These are phyloP conservation scores for Pseudocercospora cruenta DNA, from an alignment of 2,329 filamentous ascomycete species.

Conservation along the genomic window DNA sequence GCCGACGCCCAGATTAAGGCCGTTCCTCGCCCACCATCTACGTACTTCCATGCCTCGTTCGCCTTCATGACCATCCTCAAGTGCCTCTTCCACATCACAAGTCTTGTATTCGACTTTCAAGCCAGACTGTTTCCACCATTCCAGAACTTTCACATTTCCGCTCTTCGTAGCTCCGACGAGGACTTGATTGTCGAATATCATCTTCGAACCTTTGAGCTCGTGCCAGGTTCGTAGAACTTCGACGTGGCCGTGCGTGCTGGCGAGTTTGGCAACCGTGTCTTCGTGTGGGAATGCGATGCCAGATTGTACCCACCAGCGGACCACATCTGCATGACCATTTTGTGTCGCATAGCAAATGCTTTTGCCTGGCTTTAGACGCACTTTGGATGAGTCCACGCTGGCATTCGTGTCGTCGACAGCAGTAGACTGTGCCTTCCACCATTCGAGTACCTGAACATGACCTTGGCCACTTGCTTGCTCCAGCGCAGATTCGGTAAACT, in stretches of 20 bases:
- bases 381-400: constrained; percentile 34
- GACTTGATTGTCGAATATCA: constrained; percentile 82
- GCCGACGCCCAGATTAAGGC: constrained; percentile 76
- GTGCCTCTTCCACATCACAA: constrained; percentile 91
- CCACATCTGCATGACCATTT: constrained; percentile 73
- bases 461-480: constrained; percentile 86
- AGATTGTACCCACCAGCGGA: constrained; percentile 86
- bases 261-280: constrained; percentile 80
- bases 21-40: constrained; percentile 86
- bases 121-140: constrained; percentile 86
- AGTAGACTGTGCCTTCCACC: constrained; percentile 73
- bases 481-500: constrained; percentile 83
- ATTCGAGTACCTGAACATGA: constrained; percentile 83
- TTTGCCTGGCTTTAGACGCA: constrained; percentile 78
- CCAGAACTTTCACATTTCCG: constrained; percentile 79
- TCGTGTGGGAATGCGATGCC: constrained; percentile 78
- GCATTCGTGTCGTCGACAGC: constrained; percentile 34
- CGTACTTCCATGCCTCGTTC: constrained; percentile 72
- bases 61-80: constrained; percentile 79
- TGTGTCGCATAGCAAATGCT: constrained; percentile 83
- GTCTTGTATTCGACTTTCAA: constrained; percentile 89
- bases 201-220: constrained; percentile 70
- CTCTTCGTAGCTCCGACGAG: constrained; percentile 86
- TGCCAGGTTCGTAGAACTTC: constrained; percentile 84
- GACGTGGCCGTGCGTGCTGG: constrained; percentile 82